Conservation (phyloP, 2,329 filamentous ascomycete species). For the Chaetomiaceae sp. region DNA sequence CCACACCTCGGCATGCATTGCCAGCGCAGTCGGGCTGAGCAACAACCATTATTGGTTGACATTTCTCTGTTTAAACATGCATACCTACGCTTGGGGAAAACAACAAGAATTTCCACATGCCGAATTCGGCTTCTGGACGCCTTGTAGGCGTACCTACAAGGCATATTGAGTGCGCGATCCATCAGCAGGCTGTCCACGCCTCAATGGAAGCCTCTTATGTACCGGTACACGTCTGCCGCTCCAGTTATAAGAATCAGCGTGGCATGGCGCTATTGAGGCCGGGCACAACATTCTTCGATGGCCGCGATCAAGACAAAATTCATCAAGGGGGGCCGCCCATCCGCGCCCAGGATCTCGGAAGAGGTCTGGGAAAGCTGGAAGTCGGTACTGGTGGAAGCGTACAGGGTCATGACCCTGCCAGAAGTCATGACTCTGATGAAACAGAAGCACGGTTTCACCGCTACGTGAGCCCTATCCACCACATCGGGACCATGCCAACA, state of each 20-base stretch:
- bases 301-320: not conserved
- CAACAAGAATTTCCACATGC: not conserved
- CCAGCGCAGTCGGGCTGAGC: not conserved
- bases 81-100: not conserved
- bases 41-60: not conserved
- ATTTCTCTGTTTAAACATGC: not conserved
- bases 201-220: not conserved
- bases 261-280: no score
- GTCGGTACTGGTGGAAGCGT: not conserved
- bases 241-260: no score
- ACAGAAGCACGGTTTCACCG: slow-evolving; percentile 14
- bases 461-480: slow-evolving; percentile 14
- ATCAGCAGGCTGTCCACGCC: not conserved
- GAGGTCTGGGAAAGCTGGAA: slow-evolving; percentile 12
- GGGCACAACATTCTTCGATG: no score
- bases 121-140: not conserved
- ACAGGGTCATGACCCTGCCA: slow-evolving; percentile 1
- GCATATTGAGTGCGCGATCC: not conserved
- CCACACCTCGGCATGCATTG: not conserved
- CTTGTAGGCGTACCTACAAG: not conserved
- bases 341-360: slow-evolving; percentile 9
- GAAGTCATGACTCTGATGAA: slow-evolving; percentile 15
- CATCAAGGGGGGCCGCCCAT: not conserved
- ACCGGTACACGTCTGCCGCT: not conserved
- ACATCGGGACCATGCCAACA: not conserved